These are phyloP conservation scores for Exophiala spinifera DNA, from an alignment of 2,329 filamentous ascomycete genomes.

Conservation along the genomic window DNA sequence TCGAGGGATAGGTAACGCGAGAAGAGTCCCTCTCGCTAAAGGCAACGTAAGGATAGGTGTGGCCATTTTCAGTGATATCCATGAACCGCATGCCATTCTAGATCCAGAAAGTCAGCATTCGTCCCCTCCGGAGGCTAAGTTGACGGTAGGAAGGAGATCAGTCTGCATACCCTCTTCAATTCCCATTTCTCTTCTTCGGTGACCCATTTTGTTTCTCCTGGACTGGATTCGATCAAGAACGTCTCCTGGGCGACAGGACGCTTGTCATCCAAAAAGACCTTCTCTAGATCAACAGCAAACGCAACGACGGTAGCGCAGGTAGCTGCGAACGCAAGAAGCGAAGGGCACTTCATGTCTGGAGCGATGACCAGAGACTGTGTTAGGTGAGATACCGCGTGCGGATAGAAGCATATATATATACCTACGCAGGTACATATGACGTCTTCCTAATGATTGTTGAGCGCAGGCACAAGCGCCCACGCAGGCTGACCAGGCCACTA, in stretches of 20 bases:
- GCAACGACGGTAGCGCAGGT: conserved; percentile 30
- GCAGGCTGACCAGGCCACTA: too few species aligned
- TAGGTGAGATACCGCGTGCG: too few species aligned
- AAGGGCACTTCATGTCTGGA: conserved; percentile 38
- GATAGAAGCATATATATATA: not conserved
- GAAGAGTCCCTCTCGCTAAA: conserved; percentile 38
- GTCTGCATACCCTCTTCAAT: conserved; percentile 66
- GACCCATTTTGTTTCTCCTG: conserved; percentile 79
- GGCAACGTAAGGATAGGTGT: conserved; percentile 53
- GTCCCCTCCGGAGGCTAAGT: conserved; percentile 7
- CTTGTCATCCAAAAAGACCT: conserved; percentile 26
- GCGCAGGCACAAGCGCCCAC: too few species aligned
- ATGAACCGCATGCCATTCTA: conserved; percentile 86
- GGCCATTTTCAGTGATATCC: conserved; percentile 77
- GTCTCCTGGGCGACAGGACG: conserved; percentile 41
- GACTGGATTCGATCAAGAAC: conserved; percentile 79
- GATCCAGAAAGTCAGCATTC: not conserved
- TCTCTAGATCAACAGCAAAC: conserved; percentile 32
- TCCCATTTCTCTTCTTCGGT: conserved; percentile 96
- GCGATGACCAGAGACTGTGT: not conserved
- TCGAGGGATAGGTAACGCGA: conserved; percentile 61
- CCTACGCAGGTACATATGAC: too few species aligned
- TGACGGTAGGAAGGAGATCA: too few species aligned
- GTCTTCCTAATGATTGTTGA: too few species aligned
- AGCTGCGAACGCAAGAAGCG: conserved; percentile 25